Evolutionary conservation across 2,329 filamentous ascomycete species (phyloP), one percentile per base, ranked within the genome.

Genomic region (Corinectria fuckeliana): DNA sequence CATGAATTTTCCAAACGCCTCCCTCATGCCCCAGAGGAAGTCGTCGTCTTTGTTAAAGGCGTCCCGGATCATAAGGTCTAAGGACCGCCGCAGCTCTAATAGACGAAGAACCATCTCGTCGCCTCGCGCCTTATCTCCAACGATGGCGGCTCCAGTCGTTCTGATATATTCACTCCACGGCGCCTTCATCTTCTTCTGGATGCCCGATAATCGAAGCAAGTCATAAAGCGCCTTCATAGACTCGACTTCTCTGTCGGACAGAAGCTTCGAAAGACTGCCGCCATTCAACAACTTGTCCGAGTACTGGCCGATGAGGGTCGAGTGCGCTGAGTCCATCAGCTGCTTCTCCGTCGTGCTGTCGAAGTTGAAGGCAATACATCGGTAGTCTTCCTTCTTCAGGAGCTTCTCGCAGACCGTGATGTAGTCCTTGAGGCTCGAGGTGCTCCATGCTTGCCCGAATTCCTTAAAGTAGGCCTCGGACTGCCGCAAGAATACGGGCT

Each of bases 1-100:
- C 82, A 99, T 97, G 69, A 98, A 97, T 1, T 82, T 84, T 52
- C 91, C 89, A 72, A 99, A 98, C 0, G 92, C 85, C 69, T 97
- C 92, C 56, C 95, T 86, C 66, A 99, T 82, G 10, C 85, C 87
- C 74, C 93, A 91, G 0, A 88, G 85, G 48, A 98, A 88, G 20
- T 86, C 84, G n/a, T 92, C 87, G 66, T 97, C 86, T 52, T 87
- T 87, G 45, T 85, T 82, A 71, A 99, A 97, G 0, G 92, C 88
- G 48, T 89, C 85, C 38, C 87, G 85, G 72, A 92, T 90, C 67
- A 94, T 88, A 38, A 88, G 78, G 71, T 97, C 93, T 8, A 97
- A 80, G 28, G 88, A 86, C 47, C 88, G 85, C 72, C 97, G 93
- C 66, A 99, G 85, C 23, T 90, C 86, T 9, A 99, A 81, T 4